phyloP scores from a whole-genome alignment of 495 filamentous ascomycete genomes.

The Entonaema liquescens region DNA sequence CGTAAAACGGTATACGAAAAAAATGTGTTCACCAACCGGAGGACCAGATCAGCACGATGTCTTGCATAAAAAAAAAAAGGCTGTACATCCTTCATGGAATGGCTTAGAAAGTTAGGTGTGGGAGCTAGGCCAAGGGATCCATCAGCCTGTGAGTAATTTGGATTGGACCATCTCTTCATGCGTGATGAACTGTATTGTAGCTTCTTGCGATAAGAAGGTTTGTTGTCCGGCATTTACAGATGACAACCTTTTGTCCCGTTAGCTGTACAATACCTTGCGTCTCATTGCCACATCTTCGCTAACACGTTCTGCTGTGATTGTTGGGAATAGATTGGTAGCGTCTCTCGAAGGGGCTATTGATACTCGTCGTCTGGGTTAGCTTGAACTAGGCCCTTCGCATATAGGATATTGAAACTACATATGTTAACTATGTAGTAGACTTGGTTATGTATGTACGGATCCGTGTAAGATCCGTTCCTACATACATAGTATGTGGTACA shows the following conservation, averaged over 20 bases:
- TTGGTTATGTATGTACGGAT: constrained; percentile 5
- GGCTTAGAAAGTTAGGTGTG: constrained; percentile 27
- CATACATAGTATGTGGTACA: neutral
- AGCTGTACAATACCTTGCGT: neutral
- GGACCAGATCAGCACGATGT: constrained; percentile 35
- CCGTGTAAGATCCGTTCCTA: neutral
- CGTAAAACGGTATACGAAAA: neutral
- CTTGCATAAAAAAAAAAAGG: constrained; percentile 39
- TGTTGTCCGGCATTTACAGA: constrained; percentile 12
- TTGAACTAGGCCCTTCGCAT: constrained; percentile 1
- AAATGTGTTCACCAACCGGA: constrained; percentile 13
- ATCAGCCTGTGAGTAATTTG: constrained; percentile 30
- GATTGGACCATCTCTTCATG: constrained; percentile 46
- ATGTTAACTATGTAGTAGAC: neutral
- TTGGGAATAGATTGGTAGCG: neutral
- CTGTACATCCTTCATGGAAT: constrained; percentile 29
- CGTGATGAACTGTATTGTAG: constrained; percentile 55
- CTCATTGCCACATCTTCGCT: neutral
- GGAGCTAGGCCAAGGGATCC: constrained; percentile 20
- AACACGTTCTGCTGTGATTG: neutral
- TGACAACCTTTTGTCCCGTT: constrained; percentile 8
- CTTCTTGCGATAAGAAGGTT: constrained; percentile 19
- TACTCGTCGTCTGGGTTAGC: neutral
- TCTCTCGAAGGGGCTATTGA: constrained; percentile 4
- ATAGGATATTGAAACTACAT: neutral